Evolutionary conservation across 1,284 basidiomycete genomes (phyloP), one percentile per base, ranked within the genome.

Genomic region (Cryptococcus jaspeensis): DNA sequence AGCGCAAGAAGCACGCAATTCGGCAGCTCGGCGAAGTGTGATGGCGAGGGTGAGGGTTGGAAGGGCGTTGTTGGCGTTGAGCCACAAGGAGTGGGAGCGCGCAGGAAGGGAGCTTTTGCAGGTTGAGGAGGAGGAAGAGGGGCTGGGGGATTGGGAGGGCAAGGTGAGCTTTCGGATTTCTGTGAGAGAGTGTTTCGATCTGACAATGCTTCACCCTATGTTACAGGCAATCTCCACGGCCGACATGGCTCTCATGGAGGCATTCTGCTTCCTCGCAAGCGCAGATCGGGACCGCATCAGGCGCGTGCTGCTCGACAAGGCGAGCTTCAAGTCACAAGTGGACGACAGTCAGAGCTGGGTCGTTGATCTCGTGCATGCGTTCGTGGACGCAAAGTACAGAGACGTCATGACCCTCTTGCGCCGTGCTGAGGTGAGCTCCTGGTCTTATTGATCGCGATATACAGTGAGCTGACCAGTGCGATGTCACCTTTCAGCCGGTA

Each of bases 91-190:
- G 13, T 74, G 56, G 53, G 56, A 51, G n/a, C 54, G 48, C 4
- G 67, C 71, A 0, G 71, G 63, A 0, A 59, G 63, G 23, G 67
- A 72, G 53, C 59, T 74, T 3, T 59, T 58, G 2, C 59, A 66
- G 12, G 57, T 72, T 6, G 59, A 54, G 3, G 61, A 61, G 9
- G 74, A 74, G 41, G 67, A 72, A 36, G 73, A 72, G 36, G 72
- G 73, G 1, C 59, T 74, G 25, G 66, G 55, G 7, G 72, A 69
- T 5, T 74, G 69, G 66, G 73, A 74, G 37, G 73, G 73, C 23
- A 43, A 61, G 46, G 68, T 70, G 38, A 60, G 68, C 59, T 20
- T 23, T 16, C 11, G 11, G 5, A 32, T 9, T 32, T 32, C 28
- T 5, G 5, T 9, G 5, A 32, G 9, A 6, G 38, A 37, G 18